Conservation (phyloP, 2,329 filamentous ascomycete genomes). For the Fusarium poae region DNA sequence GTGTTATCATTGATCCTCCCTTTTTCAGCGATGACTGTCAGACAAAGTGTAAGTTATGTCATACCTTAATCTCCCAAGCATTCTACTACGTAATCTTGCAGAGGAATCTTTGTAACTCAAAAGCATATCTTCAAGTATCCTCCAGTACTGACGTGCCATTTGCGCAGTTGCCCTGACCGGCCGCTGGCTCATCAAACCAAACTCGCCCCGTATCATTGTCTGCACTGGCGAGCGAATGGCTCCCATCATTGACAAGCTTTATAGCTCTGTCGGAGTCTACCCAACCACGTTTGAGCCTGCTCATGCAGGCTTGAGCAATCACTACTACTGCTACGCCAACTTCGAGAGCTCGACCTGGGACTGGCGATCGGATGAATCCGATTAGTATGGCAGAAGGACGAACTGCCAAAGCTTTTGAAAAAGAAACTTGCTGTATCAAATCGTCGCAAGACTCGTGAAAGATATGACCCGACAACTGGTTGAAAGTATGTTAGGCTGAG, state of each 20-base stretch:
- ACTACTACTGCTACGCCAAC: constrained; percentile 84
- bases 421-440: background rate
- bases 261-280: constrained; percentile 70
- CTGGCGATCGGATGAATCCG: constrained; percentile 50
- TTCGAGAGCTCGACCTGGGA: constrained; percentile 73
- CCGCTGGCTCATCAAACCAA: constrained; percentile 74
- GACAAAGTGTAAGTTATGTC: constrained; percentile 71
- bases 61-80: background rate
- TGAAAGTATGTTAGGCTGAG: background rate
- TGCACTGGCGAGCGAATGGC: constrained; percentile 86
- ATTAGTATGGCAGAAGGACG: background rate
- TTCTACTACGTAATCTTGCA: background rate
- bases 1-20: constrained; percentile 81
- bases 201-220: constrained; percentile 66
- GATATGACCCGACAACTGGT: background rate
- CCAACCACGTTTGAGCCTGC: constrained; percentile 77
- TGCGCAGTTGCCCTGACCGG: constrained; percentile 77
- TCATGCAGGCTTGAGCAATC: constrained; percentile 83
- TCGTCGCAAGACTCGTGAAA: background rate
- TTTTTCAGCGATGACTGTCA: constrained; percentile 86
- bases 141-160: constrained; percentile 29
- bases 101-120: background rate
- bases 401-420: background rate
- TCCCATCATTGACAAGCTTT: constrained; percentile 73
- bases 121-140: background rate